phyloP scores from a whole-genome alignment of 305 asterid species.

The Solanum aculeatissimum region DNA sequence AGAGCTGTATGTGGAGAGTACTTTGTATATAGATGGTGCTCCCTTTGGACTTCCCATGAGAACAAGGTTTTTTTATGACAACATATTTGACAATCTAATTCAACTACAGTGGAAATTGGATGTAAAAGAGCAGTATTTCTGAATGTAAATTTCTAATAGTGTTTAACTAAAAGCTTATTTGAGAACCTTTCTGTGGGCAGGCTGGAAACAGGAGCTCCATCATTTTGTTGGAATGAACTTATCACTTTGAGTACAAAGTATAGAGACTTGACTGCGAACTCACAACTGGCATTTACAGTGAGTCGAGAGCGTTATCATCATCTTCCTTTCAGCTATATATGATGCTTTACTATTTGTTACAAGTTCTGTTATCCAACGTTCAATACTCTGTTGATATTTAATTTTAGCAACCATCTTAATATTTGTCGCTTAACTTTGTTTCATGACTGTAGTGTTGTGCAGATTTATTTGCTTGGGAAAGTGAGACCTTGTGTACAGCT shows the following conservation, averaged over 20 bases:
- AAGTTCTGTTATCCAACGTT: not conserved
- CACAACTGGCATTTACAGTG: slow-evolving; percentile 80
- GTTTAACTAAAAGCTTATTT: not conserved
- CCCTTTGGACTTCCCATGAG: slow-evolving; percentile 98
- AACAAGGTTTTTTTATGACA: slow-evolving; percentile 48
- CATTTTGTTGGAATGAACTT: slow-evolving; percentile 86
- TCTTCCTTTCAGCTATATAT: not conserved
- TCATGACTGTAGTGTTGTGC: not conserved
- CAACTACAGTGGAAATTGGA: not conserved
- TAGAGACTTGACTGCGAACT: slow-evolving; percentile 84
- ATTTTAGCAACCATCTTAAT: not conserved
- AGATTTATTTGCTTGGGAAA: not conserved
- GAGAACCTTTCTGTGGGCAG: slow-evolving; percentile 19
- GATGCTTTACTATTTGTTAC: not conserved
- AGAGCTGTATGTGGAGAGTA: slow-evolving; percentile 75
- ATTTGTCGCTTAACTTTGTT: not conserved
- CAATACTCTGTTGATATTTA: not conserved
- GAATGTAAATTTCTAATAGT: not conserved
- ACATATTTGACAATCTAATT: not conserved
- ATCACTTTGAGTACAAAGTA: slow-evolving; percentile 90
- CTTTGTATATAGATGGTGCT: slow-evolving; percentile 82
- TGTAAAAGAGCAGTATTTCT: not conserved
- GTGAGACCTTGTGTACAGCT: not conserved
- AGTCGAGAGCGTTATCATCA: slow-evolving; percentile 6
- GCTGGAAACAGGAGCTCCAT: slow-evolving; percentile 70